Base-by-base conservation (phyloP, 225 moss, liverwort and hornwort genomes). In the Asterella californica region DNA sequence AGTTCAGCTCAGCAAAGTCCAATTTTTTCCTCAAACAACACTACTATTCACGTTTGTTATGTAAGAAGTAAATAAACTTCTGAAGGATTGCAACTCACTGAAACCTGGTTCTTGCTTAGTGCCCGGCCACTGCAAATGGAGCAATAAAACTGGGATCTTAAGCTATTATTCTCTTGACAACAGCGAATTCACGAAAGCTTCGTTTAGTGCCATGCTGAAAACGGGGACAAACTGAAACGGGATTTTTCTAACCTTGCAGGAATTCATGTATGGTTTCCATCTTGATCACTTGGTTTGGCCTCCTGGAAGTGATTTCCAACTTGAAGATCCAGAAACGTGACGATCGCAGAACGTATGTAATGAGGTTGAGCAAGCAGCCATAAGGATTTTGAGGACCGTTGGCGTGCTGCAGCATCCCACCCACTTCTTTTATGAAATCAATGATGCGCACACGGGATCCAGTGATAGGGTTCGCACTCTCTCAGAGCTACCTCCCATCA, bases 381-480 rank as follows among this genome's bases (percentile, higher is more conserved):
- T 60, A 66, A 66, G 17, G 42, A 33, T 33, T 67, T 50, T 76
- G 38, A 24, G 24, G 36, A 60, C 24, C 60, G 37, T 60, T 76
- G 22, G 37, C 37, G 59, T 57, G 76, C 76, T 37, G 42, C 14
- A 76, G 46, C 71, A 72, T 67, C 67, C 33, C 30, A 67, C 61
- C 34, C 36, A 67, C 67, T 67, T 10, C 10, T n/a, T 45, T 72
- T 72, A 7, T 36, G 75, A 36, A 57, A 49, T 76, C 61, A 38
- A 32, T 61, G 2, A 76, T 59, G n/a, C 76, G 76, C 21, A 33
- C 54, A 59, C 29, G 33, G 50, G 32, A 75, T 30, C 75, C 57
- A 60, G 76, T 60, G 33, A 60, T 76, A 76, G 76, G 76, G 76
- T 76, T 76, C 48, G 29, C 75, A 71, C 52, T 55, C 53, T 21